These are phyloP conservation scores for Neostapfia colusana DNA, from an alignment of 176 grass and related monocot genomes.

Conservation along the genomic window DNA sequence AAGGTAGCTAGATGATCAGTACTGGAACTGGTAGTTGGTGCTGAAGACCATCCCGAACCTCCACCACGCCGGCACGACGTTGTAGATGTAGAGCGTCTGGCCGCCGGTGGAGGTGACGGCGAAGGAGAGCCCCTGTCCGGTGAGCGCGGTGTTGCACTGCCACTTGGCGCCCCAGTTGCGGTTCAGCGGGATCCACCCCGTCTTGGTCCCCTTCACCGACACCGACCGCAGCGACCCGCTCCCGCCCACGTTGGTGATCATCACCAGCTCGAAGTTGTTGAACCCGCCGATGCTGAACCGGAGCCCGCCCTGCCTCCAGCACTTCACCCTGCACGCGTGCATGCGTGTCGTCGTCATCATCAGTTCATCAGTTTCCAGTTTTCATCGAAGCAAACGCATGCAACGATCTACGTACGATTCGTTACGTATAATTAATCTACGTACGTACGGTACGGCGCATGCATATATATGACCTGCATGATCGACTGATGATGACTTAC, in stretches of 20 bases:
- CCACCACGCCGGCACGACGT: slow-evolving; percentile 28
- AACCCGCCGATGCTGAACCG: slow-evolving; percentile 26
- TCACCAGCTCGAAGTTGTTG: slow-evolving; percentile 14
- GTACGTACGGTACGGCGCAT: too few relatives aligned
- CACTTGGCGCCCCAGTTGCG: slow-evolving; percentile 58
- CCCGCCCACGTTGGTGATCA: slow-evolving; percentile 16
- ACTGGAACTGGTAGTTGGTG: not conserved
- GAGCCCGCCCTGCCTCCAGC: slow-evolving; percentile 23
- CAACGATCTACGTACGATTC: too few relatives aligned
- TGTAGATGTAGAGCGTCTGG: slow-evolving; percentile 19
- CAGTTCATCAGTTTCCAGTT: not conserved
- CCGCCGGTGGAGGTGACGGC: slow-evolving; percentile 27
- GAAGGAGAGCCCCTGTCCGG: slow-evolving; percentile 38
- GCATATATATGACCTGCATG: too few relatives aligned
- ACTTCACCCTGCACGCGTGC: slow-evolving; percentile 8
- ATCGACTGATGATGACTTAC: too few relatives aligned
- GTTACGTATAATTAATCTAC: too few relatives aligned
- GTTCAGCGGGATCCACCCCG: slow-evolving; percentile 16
- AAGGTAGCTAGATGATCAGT: too few relatives aligned
- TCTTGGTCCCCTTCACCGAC: slow-evolving; percentile 25
- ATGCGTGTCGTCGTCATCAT: not conserved
- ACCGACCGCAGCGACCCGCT: slow-evolving; percentile 26
- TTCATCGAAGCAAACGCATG: too few relatives aligned
- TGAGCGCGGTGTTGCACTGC: slow-evolving; percentile 31
- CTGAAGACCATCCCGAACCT: not conserved